Conservation (phyloP, 2,329 filamentous ascomycete genomes). For the Colletotrichum higginsianum region DNA sequence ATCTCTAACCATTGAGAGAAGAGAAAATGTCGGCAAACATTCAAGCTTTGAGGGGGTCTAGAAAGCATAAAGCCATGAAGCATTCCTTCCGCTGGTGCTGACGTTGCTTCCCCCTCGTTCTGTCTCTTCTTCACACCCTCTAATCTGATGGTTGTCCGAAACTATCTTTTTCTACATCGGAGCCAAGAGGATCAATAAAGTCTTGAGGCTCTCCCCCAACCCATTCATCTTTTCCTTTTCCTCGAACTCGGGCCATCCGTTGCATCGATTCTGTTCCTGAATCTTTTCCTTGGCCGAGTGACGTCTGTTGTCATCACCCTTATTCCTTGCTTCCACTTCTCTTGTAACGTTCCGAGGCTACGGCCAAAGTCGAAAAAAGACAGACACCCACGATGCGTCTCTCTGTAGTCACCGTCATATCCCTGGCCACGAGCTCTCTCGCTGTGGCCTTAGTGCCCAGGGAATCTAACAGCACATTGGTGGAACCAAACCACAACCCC, state of each 20-base stretch:
- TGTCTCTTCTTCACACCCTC: background rate
- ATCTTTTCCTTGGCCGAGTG: background rate
- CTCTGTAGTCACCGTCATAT: conserved; percentile 31
- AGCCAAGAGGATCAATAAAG: background rate
- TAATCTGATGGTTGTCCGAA: background rate
- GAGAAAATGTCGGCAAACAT: background rate
- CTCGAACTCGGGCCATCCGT: conserved; percentile 1
- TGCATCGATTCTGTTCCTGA: background rate
- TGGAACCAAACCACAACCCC: background rate
- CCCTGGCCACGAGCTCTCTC: conserved; percentile 34
- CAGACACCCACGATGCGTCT: conserved; percentile 27
- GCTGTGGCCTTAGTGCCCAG: conserved; percentile 22
- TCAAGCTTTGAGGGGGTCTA: conserved; percentile 27
- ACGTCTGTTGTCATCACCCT: background rate
- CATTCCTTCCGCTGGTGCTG: conserved; percentile 2
- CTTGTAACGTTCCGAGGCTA: background rate
- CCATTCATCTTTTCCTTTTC: background rate
- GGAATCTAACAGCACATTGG: background rate
- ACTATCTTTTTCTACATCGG: conserved; percentile 11
- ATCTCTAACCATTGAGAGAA: background rate
- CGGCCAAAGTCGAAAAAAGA: background rate
- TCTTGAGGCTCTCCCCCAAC: conserved; percentile 4
- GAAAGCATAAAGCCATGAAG: conserved; percentile 28
- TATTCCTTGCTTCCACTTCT: background rate
- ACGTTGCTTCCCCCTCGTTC: background rate